A percentile compares a stretch with the other conserved stretches of the same genome.
phyloP scores from a whole-genome alignment of 345 rosid genomes.

The Hypericum androsaemum region DNA sequence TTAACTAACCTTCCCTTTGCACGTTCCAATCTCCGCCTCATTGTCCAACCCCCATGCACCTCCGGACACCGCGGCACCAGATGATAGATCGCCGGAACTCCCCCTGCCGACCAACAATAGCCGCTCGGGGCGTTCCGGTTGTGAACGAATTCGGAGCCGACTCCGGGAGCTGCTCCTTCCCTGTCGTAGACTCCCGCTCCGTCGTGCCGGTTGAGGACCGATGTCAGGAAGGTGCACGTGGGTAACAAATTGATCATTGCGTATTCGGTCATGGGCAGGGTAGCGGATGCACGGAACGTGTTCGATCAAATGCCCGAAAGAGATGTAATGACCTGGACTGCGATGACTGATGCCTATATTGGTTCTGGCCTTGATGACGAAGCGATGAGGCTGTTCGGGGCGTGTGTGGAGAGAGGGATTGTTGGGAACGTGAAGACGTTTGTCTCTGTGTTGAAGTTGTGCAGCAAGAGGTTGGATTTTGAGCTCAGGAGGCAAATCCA shows the following conservation, averaged over 20 bases:
- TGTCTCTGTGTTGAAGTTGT: slow-evolving; percentile 60
- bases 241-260: slow-evolving; percentile 55
- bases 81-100: slow-evolving; percentile 13
- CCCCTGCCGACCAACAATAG: slow-evolving; percentile 21
- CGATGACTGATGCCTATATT: slow-evolving; percentile 55
- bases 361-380: slow-evolving; percentile 47
- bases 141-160: neutral
- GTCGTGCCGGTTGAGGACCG: slow-evolving; percentile 34
- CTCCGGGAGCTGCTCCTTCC: slow-evolving; percentile 17
- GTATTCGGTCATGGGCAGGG: slow-evolving; percentile 33
- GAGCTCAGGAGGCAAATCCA: slow-evolving; percentile 66
- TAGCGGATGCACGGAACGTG: slow-evolving; percentile 53
- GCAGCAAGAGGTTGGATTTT: slow-evolving; percentile 45
- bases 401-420: slow-evolving; percentile 30
- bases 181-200: slow-evolving; percentile 21
- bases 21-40: slow-evolving; percentile 12
- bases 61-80: slow-evolving; percentile 17
- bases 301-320: slow-evolving; percentile 58
- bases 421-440: slow-evolving; percentile 48
- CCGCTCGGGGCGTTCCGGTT: neutral
- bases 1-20: slow-evolving; percentile 17
- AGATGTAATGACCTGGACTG: slow-evolving; percentile 75
- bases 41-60: slow-evolving; percentile 14
- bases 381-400: slow-evolving; percentile 38
- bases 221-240: slow-evolving; percentile 48